phyloP scores from a whole-genome alignment of 2,329 filamentous ascomycete species.

The Colletotrichum incanum region DNA sequence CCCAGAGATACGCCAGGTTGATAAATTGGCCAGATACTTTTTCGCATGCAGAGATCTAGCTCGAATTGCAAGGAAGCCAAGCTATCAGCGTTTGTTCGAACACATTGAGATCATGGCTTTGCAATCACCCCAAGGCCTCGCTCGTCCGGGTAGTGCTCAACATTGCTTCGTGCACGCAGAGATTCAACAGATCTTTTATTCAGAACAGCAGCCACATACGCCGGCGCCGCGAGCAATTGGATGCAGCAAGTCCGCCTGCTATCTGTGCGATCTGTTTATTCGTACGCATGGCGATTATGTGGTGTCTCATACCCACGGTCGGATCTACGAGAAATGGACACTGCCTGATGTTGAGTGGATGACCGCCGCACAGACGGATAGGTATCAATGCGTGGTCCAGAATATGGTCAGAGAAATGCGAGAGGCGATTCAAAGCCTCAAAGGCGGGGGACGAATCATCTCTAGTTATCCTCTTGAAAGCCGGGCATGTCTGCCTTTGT shows the following conservation, averaged over 20 bases:
- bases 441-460: not conserved
- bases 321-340: conserved; percentile 16
- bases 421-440: not conserved
- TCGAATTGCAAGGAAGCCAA: not conserved
- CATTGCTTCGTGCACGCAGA: conserved; percentile 16
- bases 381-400: not conserved
- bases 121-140: not conserved
- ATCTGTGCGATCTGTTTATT: conserved; percentile 23
- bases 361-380: not conserved
- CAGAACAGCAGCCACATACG: conserved; percentile 3
- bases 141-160: not conserved
- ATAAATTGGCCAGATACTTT: conserved; percentile 19
- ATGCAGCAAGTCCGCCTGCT: conserved; percentile 28
- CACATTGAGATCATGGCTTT: conserved; percentile 13
- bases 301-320: conserved; percentile 13
- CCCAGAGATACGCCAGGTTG: conserved; percentile 13
- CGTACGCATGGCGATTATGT: conserved; percentile 8
- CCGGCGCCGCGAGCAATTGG: conserved; percentile 14
- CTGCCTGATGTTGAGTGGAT: conserved; percentile 14
- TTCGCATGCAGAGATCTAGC: conserved; percentile 21
- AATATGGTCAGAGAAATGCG: conserved; percentile 7
- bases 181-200: conserved; percentile 17
- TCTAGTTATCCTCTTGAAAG: conserved; percentile 16
- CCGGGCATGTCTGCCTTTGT: conserved; percentile 18
- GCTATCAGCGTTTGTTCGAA: conserved; percentile 1